Base-by-base conservation (phyloP, 306 rosid genomes). In the Corylus heterophylla region DNA sequence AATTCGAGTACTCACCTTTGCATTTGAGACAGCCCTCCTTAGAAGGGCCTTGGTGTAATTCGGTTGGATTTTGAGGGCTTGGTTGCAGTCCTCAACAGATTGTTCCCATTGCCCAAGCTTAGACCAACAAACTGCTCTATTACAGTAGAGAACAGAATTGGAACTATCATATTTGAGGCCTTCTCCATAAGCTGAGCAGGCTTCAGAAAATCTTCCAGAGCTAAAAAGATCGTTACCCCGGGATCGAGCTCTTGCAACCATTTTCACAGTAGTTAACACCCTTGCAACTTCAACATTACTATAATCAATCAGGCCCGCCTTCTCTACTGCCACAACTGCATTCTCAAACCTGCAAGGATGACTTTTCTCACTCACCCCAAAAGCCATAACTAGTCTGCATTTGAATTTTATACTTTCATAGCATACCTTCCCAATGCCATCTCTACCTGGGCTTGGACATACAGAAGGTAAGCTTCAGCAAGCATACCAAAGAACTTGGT, bases 391-490 rank as follows among this genome's bases (percentile, higher is more conserved):
- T 50, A 62, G 51, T 59, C 71, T 69, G 35, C 49, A 27, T 69
- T 61, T 39, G 29, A 52, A 51, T 69, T 71, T 66, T 61, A 67
- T 59, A 39, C 52, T 39, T 39, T 7, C 59, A 13, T 51, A 56
- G 54, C 78, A 76, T 89, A 94, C 98, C 96, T 94, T 87, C 98
- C 98, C 22, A 89, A n/a, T 42, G 98, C 97, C 98, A 92, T 92
- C 72, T 94, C 96, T 67, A 92, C 88, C 86, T 90, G 92, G 18
- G 98, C 92, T 5, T 81, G 79, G 14, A 92, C 93, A 78, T 80
- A 89, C 80, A 76, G 86, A 68, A 94, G 90, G 69, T 89, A 94
- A 73, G 98, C 89, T 86, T 90, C 96, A 13, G 90, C 89, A 49
- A 89, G 73, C 90, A 94, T 92, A 58, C 96, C 97, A 67, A 88